Base-by-base conservation (phyloP, 352 stramenopile genomes). In the Globisporangium barbulae region DNA sequence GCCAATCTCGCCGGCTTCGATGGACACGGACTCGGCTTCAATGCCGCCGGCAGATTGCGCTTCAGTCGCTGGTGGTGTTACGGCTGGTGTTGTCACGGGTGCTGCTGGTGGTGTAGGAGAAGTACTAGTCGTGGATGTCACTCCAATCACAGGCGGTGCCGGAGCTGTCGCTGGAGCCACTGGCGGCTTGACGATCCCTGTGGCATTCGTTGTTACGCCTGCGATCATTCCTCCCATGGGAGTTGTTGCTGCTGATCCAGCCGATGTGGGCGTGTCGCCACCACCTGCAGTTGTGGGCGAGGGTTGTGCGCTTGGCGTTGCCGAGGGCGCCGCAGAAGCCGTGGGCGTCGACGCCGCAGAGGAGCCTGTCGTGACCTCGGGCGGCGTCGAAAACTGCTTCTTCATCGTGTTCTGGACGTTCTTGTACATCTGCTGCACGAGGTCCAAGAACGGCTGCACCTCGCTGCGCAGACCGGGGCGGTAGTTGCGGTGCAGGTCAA, bases 401-500 rank as follows among this genome's bases (percentile, higher is more conserved):
- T 87, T 85, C 80, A 93, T 85, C 12, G 83, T 93, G 39, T 71
- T 70, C 50, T 84, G 86, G 21, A 96, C 65, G 61, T 94, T 94
- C 73, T 92, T 94, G 73, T 96, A 97, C 85, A 97, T 93, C 64
- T 93, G 86, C 67, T 94, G 83, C 12, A 96, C 88, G 53, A 96
- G 77, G 49, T 95, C 85, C 10, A 96, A 68, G 67, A 97, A 95
- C 5, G 85, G 74, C 68, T 92, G 88, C 50, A 99, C 94, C 67
- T 98, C 84, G 45, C 89, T 91, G 21, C 88, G 81, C n/a, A 98
- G 77, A 8, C 76, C 80, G 0, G 91, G 84, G 7, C 93, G 86
- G 74, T 98, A 99, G 67, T 97, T 98, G 64, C 98, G 98, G 75
- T 99, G 96, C 61, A 99, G 72, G 62, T 99, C 95, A 70, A 99